Conservation (phyloP, 192 early-diverging fungal genomes). For the Gaertneriomyces semiglobifer region DNA sequence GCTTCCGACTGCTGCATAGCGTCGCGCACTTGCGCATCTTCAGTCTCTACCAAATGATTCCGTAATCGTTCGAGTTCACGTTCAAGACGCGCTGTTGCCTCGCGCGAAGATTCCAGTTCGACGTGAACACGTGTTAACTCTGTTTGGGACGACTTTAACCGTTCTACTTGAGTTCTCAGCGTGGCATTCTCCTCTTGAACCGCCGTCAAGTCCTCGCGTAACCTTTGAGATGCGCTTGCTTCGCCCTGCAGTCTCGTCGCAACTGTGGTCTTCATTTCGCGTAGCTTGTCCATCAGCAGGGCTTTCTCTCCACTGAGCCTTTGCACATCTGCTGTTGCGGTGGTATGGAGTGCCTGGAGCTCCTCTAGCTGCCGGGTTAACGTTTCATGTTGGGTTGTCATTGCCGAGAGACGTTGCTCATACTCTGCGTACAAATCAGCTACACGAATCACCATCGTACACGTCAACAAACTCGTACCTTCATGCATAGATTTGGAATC, state of each 20-base stretch:
- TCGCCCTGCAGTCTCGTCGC: slow-evolving; percentile 81
- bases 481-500: no score
- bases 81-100: slow-evolving; percentile 42
- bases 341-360: slow-evolving; percentile 1
- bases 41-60: slow-evolving; percentile 55
- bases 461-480: no score
- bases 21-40: slow-evolving; percentile 60
- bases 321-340: slow-evolving; percentile 42
- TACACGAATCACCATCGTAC: no score
- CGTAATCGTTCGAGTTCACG: slow-evolving; percentile 57
- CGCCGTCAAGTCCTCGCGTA: slow-evolving; percentile 21
- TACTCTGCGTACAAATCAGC: no score
- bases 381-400: neutral
- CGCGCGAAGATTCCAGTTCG: slow-evolving; percentile 43
- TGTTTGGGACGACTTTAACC: neutral
- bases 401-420: no score
- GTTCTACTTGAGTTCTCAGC: slow-evolving; percentile 19
- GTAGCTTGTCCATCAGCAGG: slow-evolving; percentile 68
- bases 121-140: neutral
- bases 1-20: slow-evolving; percentile 51
- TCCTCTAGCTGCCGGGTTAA: slow-evolving; percentile 3
- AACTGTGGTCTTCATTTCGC: slow-evolving; percentile 75
- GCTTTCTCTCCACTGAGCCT: slow-evolving; percentile 59
- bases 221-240: slow-evolving; percentile 26
- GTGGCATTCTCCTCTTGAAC: slow-evolving; percentile 19